These are phyloP conservation scores for Eimeria necatrix DNA, from an alignment of 169 alveolate genomes.

Conservation along the genomic window DNA sequence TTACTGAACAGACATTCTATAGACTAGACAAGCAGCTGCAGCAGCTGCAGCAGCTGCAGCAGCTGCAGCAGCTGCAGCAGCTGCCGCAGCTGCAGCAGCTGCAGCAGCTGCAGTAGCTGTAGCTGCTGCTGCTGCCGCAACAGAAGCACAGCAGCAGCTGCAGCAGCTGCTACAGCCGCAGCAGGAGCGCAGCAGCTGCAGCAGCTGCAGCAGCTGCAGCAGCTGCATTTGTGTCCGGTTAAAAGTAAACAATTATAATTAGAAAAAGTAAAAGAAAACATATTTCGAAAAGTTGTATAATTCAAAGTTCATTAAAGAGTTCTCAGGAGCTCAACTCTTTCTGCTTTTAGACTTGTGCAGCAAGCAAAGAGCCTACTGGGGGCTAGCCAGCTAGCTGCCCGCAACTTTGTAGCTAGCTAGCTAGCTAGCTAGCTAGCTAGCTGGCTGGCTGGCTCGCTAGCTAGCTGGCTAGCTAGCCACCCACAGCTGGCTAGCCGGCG, in stretches of 20 bases:
- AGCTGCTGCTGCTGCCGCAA: too few species aligned
- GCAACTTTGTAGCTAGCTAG: neutral
- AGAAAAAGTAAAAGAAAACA: neutral
- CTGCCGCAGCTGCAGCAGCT: neutral
- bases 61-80: neutral
- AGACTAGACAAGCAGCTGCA: neutral
- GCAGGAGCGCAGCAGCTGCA: neutral
- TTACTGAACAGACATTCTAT: neutral
- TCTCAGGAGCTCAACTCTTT: too few species aligned
- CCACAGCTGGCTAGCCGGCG: too few species aligned
- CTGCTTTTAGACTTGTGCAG: neutral
- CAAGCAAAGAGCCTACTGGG: neutral
- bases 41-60: neutral
- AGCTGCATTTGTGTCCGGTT: neutral
- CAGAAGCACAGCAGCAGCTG: too few species aligned
- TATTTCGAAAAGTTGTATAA: neutral
- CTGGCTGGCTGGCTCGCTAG: neutral
- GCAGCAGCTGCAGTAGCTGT: neutral
- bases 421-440: neutral
- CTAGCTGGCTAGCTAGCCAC: too few species aligned
- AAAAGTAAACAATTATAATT: neutral
- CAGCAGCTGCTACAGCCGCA: too few species aligned
- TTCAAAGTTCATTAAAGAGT: neutral
- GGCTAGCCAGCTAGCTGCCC: neutral
- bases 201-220: neutral